Percentiles rank a stretch among this genome's conserved stretches.
Evolutionary conservation across 75 land plant species (phyloP).

Genomic region (Cryptomeria japonica): DNA sequence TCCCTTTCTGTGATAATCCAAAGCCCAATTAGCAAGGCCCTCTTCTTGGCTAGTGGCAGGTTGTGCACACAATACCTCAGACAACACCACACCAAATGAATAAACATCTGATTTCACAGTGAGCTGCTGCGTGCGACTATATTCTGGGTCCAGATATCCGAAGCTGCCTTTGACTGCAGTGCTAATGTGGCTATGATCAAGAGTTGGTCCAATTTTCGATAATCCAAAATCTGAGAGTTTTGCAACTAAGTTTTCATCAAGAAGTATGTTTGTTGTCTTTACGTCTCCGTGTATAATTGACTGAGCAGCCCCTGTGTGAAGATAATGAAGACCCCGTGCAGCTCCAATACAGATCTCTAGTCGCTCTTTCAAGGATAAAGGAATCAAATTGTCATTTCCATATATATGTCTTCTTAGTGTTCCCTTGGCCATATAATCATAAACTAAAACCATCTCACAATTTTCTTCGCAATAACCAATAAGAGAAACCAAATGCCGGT

Average conservation of each 20-base stretch:
- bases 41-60: constrained; percentile 51
- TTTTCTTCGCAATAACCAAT: constrained; percentile 81
- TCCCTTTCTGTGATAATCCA: constrained; percentile 41
- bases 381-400: constrained; percentile 31
- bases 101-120: constrained; percentile 54
- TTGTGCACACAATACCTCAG: constrained; percentile 47
- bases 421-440: constrained; percentile 84
- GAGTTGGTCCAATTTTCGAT: constrained; percentile 56
- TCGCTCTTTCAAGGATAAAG: constrained; percentile 58
- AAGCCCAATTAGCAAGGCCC: constrained; percentile 50
- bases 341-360: constrained; percentile 71
- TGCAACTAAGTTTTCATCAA: constrained; percentile 63
- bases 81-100: constrained; percentile 50
- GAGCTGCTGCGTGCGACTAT: constrained; percentile 43
- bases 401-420: constrained; percentile 71
- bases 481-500: constrained; percentile 64
- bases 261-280: constrained; percentile 69
- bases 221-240: constrained; percentile 77
- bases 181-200: constrained; percentile 61
- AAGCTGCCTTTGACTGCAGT: constrained; percentile 51
- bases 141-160: constrained; percentile 49
- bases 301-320: constrained; percentile 69
- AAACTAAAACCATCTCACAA: constrained; percentile 74
- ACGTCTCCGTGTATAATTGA: constrained; percentile 73
- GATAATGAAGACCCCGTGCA: constrained; percentile 73